These are phyloP conservation scores for Beauveria sp. DNA, from an alignment of 2,329 filamentous ascomycete genomes.

Conservation along the genomic window DNA sequence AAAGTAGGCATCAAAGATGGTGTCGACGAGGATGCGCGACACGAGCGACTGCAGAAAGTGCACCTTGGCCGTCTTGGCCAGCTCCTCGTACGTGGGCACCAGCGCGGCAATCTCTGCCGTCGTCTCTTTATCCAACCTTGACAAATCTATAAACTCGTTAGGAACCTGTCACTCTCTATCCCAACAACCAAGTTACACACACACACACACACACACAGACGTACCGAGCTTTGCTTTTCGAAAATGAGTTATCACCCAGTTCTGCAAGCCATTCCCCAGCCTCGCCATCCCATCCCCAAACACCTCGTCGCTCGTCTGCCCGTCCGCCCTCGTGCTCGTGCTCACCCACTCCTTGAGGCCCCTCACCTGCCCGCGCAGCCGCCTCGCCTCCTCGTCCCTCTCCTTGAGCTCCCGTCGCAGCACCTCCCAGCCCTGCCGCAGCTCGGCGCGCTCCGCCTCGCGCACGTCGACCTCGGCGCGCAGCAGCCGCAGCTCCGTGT, in stretches of 20 bases:
- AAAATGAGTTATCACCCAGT: constrained; percentile 67
- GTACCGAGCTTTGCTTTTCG: constrained; percentile 51
- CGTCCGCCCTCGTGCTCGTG: constrained; percentile 53
- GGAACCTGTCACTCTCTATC: neutral
- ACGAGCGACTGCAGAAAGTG: constrained; percentile 57
- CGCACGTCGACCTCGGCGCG: constrained; percentile 41
- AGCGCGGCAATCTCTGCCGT: constrained; percentile 37
- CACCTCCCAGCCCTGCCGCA: constrained; percentile 42
- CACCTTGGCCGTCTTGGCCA: constrained; percentile 48
- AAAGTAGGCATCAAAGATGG: constrained; percentile 56
- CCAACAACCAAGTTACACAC: neutral
- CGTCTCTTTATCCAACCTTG: constrained; percentile 32
- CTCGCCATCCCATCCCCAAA: constrained; percentile 55
- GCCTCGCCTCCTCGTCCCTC: constrained; percentile 49
- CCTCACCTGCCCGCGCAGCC: constrained; percentile 51
- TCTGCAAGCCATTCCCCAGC: constrained; percentile 61
- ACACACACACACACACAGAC: neutral
- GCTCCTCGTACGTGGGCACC: constrained; percentile 51
- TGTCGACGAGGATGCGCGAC: constrained; percentile 51
- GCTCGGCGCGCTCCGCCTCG: constrained; percentile 39
- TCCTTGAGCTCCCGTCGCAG: constrained; percentile 37
- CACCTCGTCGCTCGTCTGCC: constrained; percentile 58
- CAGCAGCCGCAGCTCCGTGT: constrained; percentile 45
- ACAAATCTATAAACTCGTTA: constrained; percentile 31
- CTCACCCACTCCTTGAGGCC: constrained; percentile 68